Percentiles rank a stretch among this genome's conserved stretches.
Evolutionary conservation across 805 yeast genomes (phyloP).

Genomic region (Zygosaccharomyces rouxii): DNA sequence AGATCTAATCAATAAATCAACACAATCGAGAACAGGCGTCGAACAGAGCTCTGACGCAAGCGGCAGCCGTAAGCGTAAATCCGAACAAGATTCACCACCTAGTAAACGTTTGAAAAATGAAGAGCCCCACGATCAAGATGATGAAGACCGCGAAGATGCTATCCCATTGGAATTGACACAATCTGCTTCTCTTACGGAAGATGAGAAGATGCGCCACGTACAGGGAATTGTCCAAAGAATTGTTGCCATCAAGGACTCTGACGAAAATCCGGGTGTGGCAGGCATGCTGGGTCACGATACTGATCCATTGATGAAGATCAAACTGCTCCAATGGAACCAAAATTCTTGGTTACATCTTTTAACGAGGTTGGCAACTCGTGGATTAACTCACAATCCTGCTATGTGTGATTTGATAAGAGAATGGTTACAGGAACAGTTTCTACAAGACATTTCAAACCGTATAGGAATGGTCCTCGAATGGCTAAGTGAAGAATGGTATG

Average conservation of each 20-base stretch:
- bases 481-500: conserved; percentile 94
- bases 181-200: conserved; percentile 49
- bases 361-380: conserved; percentile 78
- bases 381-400: conserved; percentile 45
- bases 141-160: conserved; percentile 32
- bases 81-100: conserved; percentile 14
- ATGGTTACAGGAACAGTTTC: conserved; percentile 65
- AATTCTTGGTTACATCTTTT: conserved; percentile 72
- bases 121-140: conserved; percentile 32
- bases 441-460: conserved; percentile 65
- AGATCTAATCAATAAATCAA: conserved; percentile 37
- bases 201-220: conserved; percentile 55
- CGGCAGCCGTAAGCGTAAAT: conserved; percentile 12
- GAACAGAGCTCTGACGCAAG: conserved; percentile 16
- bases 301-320: conserved; percentile 23
- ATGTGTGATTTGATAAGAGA: conserved; percentile 62
- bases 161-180: conserved; percentile 14
- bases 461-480: conserved; percentile 80
- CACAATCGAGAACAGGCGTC: conserved; percentile 19
- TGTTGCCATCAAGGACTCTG: conserved; percentile 17
- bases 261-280: conserved; percentile 15
- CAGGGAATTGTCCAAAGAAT: conserved; percentile 45
- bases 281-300: conserved; percentile 20
- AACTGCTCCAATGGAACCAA: conserved; percentile 50
- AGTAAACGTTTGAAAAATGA: conserved; percentile 23